Percentiles rank a stretch among this genome's conserved stretches.
These are phyloP conservation scores for Golubevia pallescens DNA, from an alignment of 1,284 basidiomycete genomes.

Conservation along the genomic window DNA sequence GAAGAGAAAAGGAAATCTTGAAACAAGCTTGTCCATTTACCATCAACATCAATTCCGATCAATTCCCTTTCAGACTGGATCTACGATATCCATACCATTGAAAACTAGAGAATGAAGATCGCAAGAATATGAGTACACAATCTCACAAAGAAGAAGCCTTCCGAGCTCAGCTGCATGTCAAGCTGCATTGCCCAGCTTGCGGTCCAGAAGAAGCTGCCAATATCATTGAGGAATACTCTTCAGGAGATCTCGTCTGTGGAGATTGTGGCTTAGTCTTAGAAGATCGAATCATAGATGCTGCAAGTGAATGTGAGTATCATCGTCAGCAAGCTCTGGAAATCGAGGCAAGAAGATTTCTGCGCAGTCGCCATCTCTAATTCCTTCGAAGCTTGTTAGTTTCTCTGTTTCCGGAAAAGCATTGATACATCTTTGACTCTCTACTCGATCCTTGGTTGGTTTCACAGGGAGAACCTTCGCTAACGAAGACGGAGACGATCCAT, in stretches of 20 bases:
- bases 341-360: constrained; percentile 4
- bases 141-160: no score
- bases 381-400: background rate
- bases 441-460: constrained; percentile 1
- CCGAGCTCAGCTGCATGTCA: no score
- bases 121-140: no score
- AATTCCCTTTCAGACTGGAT: no score
- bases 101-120: no score
- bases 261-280: constrained; percentile 4
- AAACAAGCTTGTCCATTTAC: no score
- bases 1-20: no score
- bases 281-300: constrained; percentile 2
- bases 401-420: no score
- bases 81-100: no score
- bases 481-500: constrained; percentile 63
- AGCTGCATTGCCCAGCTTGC: no score
- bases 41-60: no score
- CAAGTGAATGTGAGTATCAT: constrained; percentile 2
- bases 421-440: no score
- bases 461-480: constrained; percentile 61
- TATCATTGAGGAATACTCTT: background rate
- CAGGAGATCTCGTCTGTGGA: constrained; percentile 1
- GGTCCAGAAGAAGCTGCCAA: background rate
- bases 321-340: constrained; percentile 5
- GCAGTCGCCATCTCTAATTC: constrained; percentile 2